Percentiles rank a stretch among this genome's conserved stretches.
phyloP scores from a whole-genome alignment of 257 asterid species.

The Craterostigma plantagineum region DNA sequence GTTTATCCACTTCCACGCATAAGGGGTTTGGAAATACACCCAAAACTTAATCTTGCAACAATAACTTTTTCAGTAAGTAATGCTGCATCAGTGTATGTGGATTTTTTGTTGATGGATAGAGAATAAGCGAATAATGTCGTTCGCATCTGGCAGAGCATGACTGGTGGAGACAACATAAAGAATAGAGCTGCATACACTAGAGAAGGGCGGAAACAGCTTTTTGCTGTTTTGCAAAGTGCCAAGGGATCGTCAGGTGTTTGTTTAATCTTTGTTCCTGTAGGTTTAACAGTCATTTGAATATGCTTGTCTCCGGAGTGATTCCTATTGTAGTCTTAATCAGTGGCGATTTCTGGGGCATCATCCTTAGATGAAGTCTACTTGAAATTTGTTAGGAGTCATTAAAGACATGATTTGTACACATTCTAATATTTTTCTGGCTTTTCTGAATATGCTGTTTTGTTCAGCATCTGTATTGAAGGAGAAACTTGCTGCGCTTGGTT shows the following conservation, averaged over 20 bases:
- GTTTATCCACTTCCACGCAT: constrained; percentile 92
- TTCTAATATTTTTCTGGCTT: constrained; percentile 6
- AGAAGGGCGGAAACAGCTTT: constrained; percentile 92
- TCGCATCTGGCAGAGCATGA: constrained; percentile 30
- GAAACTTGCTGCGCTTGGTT: constrained; percentile 89
- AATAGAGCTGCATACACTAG: constrained; percentile 81
- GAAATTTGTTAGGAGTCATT: too few relatives aligned
- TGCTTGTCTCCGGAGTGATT: too few relatives aligned
- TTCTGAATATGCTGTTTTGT: constrained; percentile 8
- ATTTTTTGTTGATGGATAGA: constrained; percentile 9
- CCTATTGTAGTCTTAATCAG: too few relatives aligned
- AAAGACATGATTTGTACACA: too few relatives aligned
- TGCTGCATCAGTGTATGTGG: constrained; percentile 7
- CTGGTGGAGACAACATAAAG: constrained; percentile 69
- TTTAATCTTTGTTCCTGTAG: constrained; percentile 8
- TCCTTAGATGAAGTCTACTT: too few relatives aligned
- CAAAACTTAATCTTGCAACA: constrained; percentile 74
- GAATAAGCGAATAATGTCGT: too few relatives aligned
- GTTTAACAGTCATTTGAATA: constrained; percentile 1
- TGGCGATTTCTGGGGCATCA: too few relatives aligned
- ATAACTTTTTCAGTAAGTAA: constrained; percentile 69
- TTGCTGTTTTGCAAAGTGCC: constrained; percentile 95
- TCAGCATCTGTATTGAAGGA: constrained; percentile 95
- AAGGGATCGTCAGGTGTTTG: constrained; percentile 93
- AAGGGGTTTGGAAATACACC: constrained; percentile 84